These are phyloP conservation scores for Ogataea pilisensis DNA, from an alignment of 805 yeast species.

Conservation along the genomic window DNA sequence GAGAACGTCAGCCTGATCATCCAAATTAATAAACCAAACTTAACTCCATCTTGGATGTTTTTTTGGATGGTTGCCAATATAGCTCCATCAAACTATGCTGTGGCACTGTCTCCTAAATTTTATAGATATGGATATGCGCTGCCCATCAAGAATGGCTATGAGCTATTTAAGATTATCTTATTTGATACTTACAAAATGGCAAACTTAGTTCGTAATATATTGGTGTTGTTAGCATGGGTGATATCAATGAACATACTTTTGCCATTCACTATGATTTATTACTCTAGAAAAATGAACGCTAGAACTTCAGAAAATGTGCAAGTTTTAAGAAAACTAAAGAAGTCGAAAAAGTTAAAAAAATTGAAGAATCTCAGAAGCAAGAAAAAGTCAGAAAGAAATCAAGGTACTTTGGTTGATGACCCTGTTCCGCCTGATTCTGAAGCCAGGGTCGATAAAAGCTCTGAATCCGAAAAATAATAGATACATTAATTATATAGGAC, in stretches of 20 bases:
- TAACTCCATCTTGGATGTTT: slow-evolving; percentile 62
- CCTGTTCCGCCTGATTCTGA: too few species aligned
- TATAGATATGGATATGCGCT: slow-evolving; percentile 63
- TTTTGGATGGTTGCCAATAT: slow-evolving; percentile 64
- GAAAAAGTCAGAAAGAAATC: too few species aligned
- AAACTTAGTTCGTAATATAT: slow-evolving; percentile 55
- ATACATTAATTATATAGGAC: too few species aligned
- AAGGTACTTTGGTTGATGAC: too few species aligned
- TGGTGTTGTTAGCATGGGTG: slow-evolving; percentile 56
- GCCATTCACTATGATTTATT: slow-evolving; percentile 33
- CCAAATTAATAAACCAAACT: slow-evolving; percentile 49
- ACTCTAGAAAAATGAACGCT: slow-evolving; percentile 11
- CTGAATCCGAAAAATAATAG: too few species aligned
- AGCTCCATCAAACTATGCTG: slow-evolving; percentile 59
- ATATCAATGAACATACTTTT: slow-evolving; percentile 41
- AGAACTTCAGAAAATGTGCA: slow-evolving; percentile 10
- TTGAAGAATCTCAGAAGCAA: not conserved
- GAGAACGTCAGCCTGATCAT: slow-evolving; percentile 55
- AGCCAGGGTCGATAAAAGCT: too few species aligned
- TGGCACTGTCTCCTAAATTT: slow-evolving; percentile 48
- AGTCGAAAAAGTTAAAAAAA: slow-evolving; percentile 5
- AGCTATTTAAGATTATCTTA: slow-evolving; percentile 52
- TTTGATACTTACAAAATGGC: slow-evolving; percentile 50
- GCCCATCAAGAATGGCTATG: slow-evolving; percentile 61
- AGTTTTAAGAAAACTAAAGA: slow-evolving; percentile 12